A percentile compares a stretch with the other conserved stretches of the same genome.
phyloP scores from a whole-genome alignment of 2,329 filamentous ascomycete species.

The Cladosporium halotolerans region DNA sequence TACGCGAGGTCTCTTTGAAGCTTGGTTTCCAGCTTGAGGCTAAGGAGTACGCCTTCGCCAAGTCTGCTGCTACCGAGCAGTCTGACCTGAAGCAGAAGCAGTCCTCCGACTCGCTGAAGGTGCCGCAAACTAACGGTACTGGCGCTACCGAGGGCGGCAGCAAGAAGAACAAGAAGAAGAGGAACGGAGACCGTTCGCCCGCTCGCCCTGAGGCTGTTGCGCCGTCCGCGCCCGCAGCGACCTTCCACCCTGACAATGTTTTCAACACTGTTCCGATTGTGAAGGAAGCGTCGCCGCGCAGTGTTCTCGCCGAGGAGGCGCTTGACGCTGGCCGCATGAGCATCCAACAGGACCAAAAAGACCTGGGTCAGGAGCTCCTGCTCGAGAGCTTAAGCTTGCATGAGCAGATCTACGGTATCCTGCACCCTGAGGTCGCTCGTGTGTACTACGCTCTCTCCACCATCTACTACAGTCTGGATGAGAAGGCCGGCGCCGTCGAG shows the following conservation, averaged over 20 bases:
- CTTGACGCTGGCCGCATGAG: slow-evolving; percentile 93
- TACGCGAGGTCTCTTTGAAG: slow-evolving; percentile 84
- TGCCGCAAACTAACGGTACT: slow-evolving; percentile 30
- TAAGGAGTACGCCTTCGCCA: slow-evolving; percentile 66
- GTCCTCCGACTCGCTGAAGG: slow-evolving; percentile 25
- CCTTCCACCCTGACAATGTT: slow-evolving; percentile 79
- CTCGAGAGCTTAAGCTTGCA: slow-evolving; percentile 94
- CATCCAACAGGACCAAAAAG: slow-evolving; percentile 90
- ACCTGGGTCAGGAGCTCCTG: slow-evolving; percentile 89
- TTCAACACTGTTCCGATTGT: slow-evolving; percentile 89
- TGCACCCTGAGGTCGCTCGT: slow-evolving; percentile 92
- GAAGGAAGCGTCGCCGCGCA: slow-evolving; percentile 89
- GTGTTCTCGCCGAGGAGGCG: slow-evolving; percentile 86
- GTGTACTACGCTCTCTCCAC: slow-evolving; percentile 94
- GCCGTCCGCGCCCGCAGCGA: slow-evolving; percentile 44
- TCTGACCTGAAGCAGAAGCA: slow-evolving; percentile 21
- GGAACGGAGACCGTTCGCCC: slow-evolving; percentile 44
- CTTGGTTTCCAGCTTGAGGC: slow-evolving; percentile 81
- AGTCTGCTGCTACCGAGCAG: slow-evolving; percentile 24
- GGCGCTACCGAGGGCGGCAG: slow-evolving; percentile 25
- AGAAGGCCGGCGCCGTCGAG: slow-evolving; percentile 93
- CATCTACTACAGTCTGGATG: slow-evolving; percentile 94
- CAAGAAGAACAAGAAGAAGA: slow-evolving; percentile 53
- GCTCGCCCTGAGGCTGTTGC: slow-evolving; percentile 37
- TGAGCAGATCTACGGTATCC: slow-evolving; percentile 96